Evolutionary conservation across 148 eudicot genomes (phyloP).

Genomic region (Dianthus caryophyllus): DNA sequence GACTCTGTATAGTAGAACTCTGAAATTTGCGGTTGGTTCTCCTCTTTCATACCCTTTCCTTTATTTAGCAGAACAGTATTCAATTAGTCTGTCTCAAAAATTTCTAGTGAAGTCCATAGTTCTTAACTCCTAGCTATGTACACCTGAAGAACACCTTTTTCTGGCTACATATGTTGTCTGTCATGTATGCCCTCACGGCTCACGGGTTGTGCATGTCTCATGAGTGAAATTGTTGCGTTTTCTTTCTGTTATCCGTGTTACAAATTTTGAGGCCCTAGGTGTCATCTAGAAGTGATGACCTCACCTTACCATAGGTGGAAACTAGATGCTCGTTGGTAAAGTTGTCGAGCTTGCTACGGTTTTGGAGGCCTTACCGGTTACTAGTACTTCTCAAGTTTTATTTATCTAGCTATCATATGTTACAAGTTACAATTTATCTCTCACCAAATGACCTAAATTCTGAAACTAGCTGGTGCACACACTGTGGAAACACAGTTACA

Average conservation of each 20-base stretch:
- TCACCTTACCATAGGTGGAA: not conserved
- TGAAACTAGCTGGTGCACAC: not conserved
- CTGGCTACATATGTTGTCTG: no score
- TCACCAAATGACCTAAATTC: not conserved
- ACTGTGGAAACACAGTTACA: not conserved
- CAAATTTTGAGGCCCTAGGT: not conserved
- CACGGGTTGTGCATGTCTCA: no score
- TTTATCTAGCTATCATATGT: not conserved
- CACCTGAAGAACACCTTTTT: not conserved
- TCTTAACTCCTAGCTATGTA: not conserved
- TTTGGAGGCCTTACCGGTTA: not conserved
- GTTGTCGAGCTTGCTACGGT: not conserved
- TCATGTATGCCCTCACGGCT: no score
- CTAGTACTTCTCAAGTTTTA: not conserved
- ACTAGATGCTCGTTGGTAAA: not conserved
- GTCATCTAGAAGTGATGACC: not conserved
- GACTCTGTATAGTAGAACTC: slow-evolving; percentile 69
- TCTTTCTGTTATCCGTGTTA: not conserved
- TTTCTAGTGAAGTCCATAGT: not conserved
- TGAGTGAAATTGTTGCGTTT: not conserved
- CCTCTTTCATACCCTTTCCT: not conserved
- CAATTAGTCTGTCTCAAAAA: not conserved
- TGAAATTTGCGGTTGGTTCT: slow-evolving; percentile 69
- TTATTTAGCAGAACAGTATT: not conserved
- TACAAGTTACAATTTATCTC: not conserved